Evolutionary conservation across 768 basidiomycete genomes (phyloP), one percentile per base, ranked within the genome.

Genomic region (Xerocomus potaroensis): DNA sequence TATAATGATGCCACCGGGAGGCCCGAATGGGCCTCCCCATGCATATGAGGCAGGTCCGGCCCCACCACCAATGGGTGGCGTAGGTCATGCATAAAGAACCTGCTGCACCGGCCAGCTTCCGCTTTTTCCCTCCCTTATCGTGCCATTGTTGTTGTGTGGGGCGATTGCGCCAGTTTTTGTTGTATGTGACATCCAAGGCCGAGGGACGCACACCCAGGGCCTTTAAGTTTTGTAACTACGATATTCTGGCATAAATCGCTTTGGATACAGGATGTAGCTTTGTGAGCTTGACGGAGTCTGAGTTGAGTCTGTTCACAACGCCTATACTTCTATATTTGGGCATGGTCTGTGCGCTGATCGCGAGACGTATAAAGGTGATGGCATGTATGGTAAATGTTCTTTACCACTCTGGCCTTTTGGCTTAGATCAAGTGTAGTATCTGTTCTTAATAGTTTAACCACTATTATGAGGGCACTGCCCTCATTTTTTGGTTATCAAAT

Each of bases 1-100:
- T n/a, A 91, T 91, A 87, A 89, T 90, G 84, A 85, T 82, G 45
- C 86, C 84, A 45, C 84, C 84, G 12, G 81, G 83, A 41, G 78
- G 73, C 47, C 70, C 68, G n/a, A 76, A 71, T 35, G 78, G 78
- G 32, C 84, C 83, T 51, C 88, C 76, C 8, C 78, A 89, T 61
- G 78, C 76, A 27, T 91, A 90, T 66, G 87, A 91, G 37, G 80
- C 75, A 49, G 78, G 76, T 15, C 79, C 81, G 48, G 77, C 82
- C 43, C 84, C 80, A 21, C 84, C 84, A 43, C 81, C 73, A 41
- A 87, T 90, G 88, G 84, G 85, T 48, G 85, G 84, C 47, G 69
- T 72, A 30, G 70, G 72, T 39, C 87, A 87, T 57, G 79, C 80
- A 58, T 84, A 69, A 74, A 24, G 57, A 43, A 21, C 52, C 24